Base-by-base conservation (phyloP, 2,329 filamentous ascomycete species). In the Aspergillus awamori region DNA sequence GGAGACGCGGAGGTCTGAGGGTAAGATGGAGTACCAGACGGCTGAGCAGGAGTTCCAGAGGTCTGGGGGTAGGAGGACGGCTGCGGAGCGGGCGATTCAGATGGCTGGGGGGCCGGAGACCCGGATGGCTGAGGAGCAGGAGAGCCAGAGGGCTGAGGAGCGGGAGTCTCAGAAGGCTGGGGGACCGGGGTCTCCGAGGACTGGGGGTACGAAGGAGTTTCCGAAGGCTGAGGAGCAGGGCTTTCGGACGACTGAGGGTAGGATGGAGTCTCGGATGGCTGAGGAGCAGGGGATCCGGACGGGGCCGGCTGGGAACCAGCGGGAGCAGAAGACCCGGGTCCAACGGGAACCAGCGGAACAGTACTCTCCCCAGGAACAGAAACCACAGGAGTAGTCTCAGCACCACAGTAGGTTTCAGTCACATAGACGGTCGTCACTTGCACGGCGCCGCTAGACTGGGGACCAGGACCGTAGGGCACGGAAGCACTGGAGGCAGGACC, bases 371-470 rank as follows among this genome's bases (percentile, higher is more conserved):
- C 41, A 24, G 61, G 53, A 24, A 57, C 30, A 24, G 53, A 17
- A 1, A 30, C 61, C n/a, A 53, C 54, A 41, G 45, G 51, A 55
- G 67, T 58, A 20, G 45, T 51, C 22, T 49, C 60, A 45, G 60
- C 24, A 5, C 33, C 43, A 36, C 63, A 62, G 15, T 51, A 39
- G 24, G 58, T 52, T 30, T 41, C 38, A 11, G 53, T 59, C 43
- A 55, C 58, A 30, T 22, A 17, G 20, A 39, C 17, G n/a, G 57
- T 43, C n/a, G 48, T 61, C 11, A 60, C 48, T 26, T 48, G 55
- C 15, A 28, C 53, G 6, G 13, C 13, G 24, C 45, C 26, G 45
- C 45, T 49, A 17, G 22, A 49, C 45, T 49, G 54, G 15, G 54
- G 41, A 49, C 33, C 26, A 51, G 47, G 54, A n/a, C 43, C 36